A percentile compares a stretch with the other conserved stretches of the same genome.
Conservation (phyloP, 2,329 filamentous ascomycete genomes). For the Diaporthe eres region DNA sequence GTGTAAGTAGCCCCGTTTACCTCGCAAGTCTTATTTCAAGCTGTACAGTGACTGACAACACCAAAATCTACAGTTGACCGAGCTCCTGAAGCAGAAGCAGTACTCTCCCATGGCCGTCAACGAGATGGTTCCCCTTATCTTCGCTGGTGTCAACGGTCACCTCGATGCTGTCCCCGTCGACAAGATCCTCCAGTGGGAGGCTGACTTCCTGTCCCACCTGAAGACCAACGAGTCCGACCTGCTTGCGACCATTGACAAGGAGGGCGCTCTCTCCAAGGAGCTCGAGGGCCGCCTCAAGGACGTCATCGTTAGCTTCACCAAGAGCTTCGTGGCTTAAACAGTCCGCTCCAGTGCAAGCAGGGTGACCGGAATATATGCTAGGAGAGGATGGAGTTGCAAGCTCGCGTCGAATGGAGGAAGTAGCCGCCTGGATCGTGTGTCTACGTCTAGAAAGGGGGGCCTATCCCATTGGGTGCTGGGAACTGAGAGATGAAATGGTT, state of each 20-base stretch:
- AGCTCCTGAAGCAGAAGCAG: slow-evolving; percentile 99
- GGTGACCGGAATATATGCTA: slow-evolving; percentile 44
- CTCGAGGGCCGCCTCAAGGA: slow-evolving; percentile 87
- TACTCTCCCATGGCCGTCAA: slow-evolving; percentile 98
- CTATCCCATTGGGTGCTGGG: slow-evolving; percentile 60
- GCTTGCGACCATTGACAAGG: slow-evolving; percentile 90
- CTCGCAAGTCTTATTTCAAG: background rate
- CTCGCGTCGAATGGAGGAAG: slow-evolving; percentile 53
- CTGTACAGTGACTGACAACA: slow-evolving; percentile 43
- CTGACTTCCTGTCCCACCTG: slow-evolving; percentile 93
- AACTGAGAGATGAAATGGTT: slow-evolving; percentile 61
- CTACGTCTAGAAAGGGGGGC: slow-evolving; percentile 63
- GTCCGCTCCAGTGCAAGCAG: slow-evolving; percentile 50
- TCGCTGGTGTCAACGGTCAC: slow-evolving; percentile 97
- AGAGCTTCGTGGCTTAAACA: slow-evolving; percentile 83
- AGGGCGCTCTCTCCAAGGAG: slow-evolving; percentile 96
- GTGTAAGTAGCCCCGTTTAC: slow-evolving; percentile 72
- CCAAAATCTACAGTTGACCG: slow-evolving; percentile 74
- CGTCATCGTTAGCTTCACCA: slow-evolving; percentile 85
- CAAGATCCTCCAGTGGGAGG: slow-evolving; percentile 95
- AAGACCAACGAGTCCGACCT: slow-evolving; percentile 91
- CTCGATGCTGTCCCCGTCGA: slow-evolving; percentile 89
- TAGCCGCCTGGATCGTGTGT: slow-evolving; percentile 63
- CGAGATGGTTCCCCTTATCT: slow-evolving; percentile 99
- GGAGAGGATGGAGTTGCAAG: slow-evolving; percentile 47